A percentile compares a stretch with the other conserved stretches of the same genome.
Conservation (phyloP, 1,139 yeast species). For the Suhomyces yuchorum region DNA sequence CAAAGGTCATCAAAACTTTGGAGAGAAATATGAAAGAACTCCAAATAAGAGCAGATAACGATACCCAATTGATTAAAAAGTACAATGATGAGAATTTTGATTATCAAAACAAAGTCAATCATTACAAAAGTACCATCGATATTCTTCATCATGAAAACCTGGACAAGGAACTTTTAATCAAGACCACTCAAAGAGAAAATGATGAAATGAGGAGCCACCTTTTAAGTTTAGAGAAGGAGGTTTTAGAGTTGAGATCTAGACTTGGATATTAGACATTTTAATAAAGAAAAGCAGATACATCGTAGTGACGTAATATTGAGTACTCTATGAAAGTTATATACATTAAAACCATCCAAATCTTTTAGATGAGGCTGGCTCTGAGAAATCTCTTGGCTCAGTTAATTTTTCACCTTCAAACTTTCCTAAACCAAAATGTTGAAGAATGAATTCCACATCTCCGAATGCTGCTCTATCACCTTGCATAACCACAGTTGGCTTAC, state of each 20-base stretch:
- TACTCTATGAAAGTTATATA: slow-evolving; percentile 6
- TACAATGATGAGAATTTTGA: slow-evolving; percentile 53
- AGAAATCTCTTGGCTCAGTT: slow-evolving; percentile 34
- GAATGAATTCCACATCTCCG: slow-evolving; percentile 76
- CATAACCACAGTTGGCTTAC: slow-evolving; percentile 79
- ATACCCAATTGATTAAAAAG: slow-evolving; percentile 40
- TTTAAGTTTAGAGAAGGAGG: slow-evolving; percentile 62
- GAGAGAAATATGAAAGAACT: slow-evolving; percentile 41
- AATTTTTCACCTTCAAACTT: slow-evolving; percentile 28
- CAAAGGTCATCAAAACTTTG: slow-evolving; percentile 33
- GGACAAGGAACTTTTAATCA: slow-evolving; percentile 44
- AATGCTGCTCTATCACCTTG: slow-evolving; percentile 85
- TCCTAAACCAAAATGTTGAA: slow-evolving; percentile 77
- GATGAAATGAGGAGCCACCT: slow-evolving; percentile 56
- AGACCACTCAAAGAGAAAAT: slow-evolving; percentile 38
- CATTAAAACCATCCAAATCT: slow-evolving; percentile 27
- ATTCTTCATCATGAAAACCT: slow-evolving; percentile 40
- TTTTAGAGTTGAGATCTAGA: slow-evolving; percentile 59
- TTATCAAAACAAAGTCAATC: slow-evolving; percentile 44
- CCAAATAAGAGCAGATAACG: slow-evolving; percentile 40
- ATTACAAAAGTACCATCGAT: slow-evolving; percentile 38
- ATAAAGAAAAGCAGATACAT: background rate
- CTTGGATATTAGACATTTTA: slow-evolving; percentile 20
- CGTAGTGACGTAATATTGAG: background rate
- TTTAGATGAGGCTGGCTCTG: slow-evolving; percentile 15